Conservation (phyloP, 495 filamentous ascomycete genomes). For the Podospora fimiseda region DNA sequence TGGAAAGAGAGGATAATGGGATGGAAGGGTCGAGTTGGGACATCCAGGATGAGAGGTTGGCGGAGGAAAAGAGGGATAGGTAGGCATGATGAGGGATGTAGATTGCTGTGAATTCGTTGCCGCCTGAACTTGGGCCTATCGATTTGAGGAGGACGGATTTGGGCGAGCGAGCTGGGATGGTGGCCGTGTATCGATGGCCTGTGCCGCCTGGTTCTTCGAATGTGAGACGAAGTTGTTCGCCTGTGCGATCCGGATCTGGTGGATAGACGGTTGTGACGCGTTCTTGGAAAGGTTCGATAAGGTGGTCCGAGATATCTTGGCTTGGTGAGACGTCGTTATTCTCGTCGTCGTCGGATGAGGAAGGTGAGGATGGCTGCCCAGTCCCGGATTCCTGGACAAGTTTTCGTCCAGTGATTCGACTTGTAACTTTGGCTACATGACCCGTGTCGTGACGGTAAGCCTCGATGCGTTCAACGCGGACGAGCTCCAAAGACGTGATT, state of each 20-base stretch:
- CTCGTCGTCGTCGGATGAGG: slow-evolving; percentile 10
- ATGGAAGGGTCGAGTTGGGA: slow-evolving; percentile 56
- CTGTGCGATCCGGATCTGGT: slow-evolving; percentile 24
- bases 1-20: slow-evolving; percentile 73
- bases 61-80: slow-evolving; percentile 71
- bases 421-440: slow-evolving; percentile 39
- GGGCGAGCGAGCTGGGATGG: slow-evolving; percentile 31
- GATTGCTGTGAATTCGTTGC: slow-evolving; percentile 60
- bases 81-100: slow-evolving; percentile 58
- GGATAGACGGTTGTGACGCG: slow-evolving; percentile 26
- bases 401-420: slow-evolving; percentile 44
- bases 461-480: slow-evolving; percentile 65
- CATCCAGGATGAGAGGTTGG: slow-evolving; percentile 78
- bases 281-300: slow-evolving; percentile 34
- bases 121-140: slow-evolving; percentile 10
- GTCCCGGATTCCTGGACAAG: slow-evolving; percentile 23
- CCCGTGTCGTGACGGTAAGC: slow-evolving; percentile 8
- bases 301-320: slow-evolving; percentile 29
- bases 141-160: slow-evolving; percentile 29
- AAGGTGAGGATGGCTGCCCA: slow-evolving; percentile 15
- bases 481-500: slow-evolving; percentile 62
- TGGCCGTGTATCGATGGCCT: slow-evolving; percentile 31
- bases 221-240: slow-evolving; percentile 39
- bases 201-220: slow-evolving; percentile 31
- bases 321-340: slow-evolving; percentile 10